These are phyloP conservation scores for Fusarium kyushuense DNA, from an alignment of 2,329 filamentous ascomycete genomes.

Conservation along the genomic window DNA sequence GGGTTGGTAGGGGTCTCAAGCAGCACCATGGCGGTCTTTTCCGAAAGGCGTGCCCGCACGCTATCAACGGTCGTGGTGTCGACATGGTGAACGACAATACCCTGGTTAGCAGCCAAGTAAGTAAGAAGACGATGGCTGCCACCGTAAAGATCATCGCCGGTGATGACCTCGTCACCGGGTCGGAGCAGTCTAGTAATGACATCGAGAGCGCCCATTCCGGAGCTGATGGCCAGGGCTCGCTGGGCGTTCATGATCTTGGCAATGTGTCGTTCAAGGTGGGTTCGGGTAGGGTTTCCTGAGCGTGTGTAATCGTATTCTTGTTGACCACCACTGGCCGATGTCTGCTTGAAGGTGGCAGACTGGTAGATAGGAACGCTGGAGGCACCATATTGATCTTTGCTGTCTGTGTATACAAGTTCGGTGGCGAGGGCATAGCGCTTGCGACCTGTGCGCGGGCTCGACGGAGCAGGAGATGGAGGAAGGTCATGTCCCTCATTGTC, in stretches of 20 bases:
- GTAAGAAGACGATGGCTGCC: conserved; percentile 94
- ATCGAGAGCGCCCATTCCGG: conserved; percentile 96
- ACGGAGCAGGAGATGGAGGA: conserved; percentile 92
- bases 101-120: conserved; percentile 88
- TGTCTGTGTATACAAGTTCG: conserved; percentile 95
- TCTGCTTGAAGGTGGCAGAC: conserved; percentile 98
- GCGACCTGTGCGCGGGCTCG: conserved; percentile 85
- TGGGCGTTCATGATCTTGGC: conserved; percentile 99
- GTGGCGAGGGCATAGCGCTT: conserved; percentile 92
- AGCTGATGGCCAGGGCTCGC: conserved; percentile 91
- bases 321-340: conserved; percentile 79
- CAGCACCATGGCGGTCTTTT: conserved; percentile 94
- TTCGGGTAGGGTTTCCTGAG: conserved; percentile 95
- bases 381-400: conserved; percentile 95
- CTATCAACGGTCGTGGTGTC: conserved; percentile 85
- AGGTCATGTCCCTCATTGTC: conserved; percentile 87
- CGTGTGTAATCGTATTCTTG: conserved; percentile 98
- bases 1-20: conserved; percentile 98
- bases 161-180: conserved; percentile 96
- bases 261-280: conserved; percentile 94
- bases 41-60: conserved; percentile 75
- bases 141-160: conserved; percentile 96
- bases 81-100: conserved; percentile 94
- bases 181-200: conserved; percentile 92
- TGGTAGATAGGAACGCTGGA: conserved; percentile 98